phyloP scores from a whole-genome alignment of 495 filamentous ascomycete genomes.

The Daldinia vernicosa region DNA sequence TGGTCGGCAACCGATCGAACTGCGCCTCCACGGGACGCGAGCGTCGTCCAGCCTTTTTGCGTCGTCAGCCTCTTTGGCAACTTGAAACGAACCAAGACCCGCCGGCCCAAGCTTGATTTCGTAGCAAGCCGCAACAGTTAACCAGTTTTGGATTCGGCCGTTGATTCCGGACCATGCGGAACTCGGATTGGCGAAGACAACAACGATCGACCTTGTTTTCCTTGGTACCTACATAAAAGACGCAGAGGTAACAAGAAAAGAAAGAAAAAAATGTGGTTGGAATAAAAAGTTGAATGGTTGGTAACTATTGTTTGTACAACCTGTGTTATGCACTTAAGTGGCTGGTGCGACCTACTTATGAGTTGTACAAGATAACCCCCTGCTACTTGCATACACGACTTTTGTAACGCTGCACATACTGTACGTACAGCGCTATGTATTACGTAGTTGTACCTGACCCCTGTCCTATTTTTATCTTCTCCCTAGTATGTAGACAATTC shows the following conservation, averaged over 20 bases:
- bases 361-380: slow-evolving; percentile 1
- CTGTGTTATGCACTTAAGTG: not conserved
- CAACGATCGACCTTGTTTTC: not conserved
- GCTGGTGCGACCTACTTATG: not conserved
- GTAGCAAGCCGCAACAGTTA: slow-evolving; percentile 9
- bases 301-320: not conserved
- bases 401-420: not conserved
- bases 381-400: slow-evolving; percentile 2
- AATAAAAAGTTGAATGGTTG: not conserved
- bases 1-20: slow-evolving; percentile 24
- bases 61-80: slow-evolving; percentile 34
- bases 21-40: slow-evolving; percentile 36
- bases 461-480: not conserved
- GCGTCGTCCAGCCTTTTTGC: not conserved
- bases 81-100: slow-evolving; percentile 35
- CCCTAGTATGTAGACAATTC: not conserved
- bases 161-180: not conserved
- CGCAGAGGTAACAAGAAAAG: not conserved
- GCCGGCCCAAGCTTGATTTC: slow-evolving; percentile 23
- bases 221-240: not conserved
- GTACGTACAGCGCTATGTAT: not conserved
- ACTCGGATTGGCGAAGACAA: not conserved
- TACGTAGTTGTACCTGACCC: slow-evolving; percentile 1
- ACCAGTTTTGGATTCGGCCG: slow-evolving; percentile 20
- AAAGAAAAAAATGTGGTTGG: not conserved